Conservation (phyloP, 352 stramenopile species). For the Globisporangium alternatum region DNA sequence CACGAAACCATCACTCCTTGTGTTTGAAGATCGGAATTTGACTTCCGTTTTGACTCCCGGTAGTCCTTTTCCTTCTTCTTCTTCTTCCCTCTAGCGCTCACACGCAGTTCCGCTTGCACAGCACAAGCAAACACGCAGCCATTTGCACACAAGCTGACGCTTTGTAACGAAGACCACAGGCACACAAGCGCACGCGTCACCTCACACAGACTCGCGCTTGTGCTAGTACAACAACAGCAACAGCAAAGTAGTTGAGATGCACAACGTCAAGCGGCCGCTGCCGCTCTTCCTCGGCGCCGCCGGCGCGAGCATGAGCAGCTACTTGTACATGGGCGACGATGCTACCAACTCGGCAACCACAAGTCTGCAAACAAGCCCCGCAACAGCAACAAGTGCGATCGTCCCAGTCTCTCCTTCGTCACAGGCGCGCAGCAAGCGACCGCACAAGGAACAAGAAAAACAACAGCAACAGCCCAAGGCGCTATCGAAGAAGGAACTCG, state of each 20-base stretch:
- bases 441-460: conserved; percentile 18
- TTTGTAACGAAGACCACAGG: neutral
- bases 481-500: conserved; percentile 52
- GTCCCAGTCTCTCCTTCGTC: neutral
- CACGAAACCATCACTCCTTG: neutral
- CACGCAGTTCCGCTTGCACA: conserved; percentile 1
- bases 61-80: neutral
- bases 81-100: neutral
- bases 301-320: conserved; percentile 46
- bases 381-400: conserved; percentile 15
- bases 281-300: conserved; percentile 47
- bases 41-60: neutral
- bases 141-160: conserved; percentile 3
- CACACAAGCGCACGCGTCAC: neutral
- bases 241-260: conserved; percentile 5
- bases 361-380: conserved; percentile 1
- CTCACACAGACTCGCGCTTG: neutral
- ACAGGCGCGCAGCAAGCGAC: conserved; percentile 16
- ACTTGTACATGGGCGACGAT: conserved; percentile 52
- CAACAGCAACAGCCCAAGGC: conserved; percentile 8
- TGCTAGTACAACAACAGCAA: neutral
- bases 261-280: conserved; percentile 50
- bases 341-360: conserved; percentile 5
- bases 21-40: neutral
- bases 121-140: conserved; percentile 7